phyloP scores from a whole-genome alignment of 129 eudicot genomes.

The Ambrosia artemisiifolia region DNA sequence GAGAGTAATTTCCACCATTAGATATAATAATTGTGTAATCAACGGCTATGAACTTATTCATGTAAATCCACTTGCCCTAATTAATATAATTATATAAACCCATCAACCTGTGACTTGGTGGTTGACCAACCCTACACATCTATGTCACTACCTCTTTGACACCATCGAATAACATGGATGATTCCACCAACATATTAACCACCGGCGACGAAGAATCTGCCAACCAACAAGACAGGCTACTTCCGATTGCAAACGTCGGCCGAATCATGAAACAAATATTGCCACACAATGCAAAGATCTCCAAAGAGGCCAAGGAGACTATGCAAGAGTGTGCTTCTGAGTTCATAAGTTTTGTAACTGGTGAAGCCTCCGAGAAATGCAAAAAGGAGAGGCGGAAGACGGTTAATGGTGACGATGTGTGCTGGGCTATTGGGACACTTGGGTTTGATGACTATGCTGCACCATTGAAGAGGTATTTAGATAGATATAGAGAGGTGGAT shows the following conservation, averaged over 20 bases:
- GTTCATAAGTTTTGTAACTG: conserved; percentile 63
- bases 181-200: conserved; percentile 27
- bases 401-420: conserved; percentile 56
- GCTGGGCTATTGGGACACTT: conserved; percentile 51
- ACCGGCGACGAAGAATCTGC: conserved; percentile 24
- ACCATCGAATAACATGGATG: conserved; percentile 37
- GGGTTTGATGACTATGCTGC: conserved; percentile 55
- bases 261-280: conserved; percentile 56
- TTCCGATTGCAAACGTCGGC: conserved; percentile 66
- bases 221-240: conserved; percentile 45
- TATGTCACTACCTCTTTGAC: conserved; percentile 25
- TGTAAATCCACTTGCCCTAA: conserved; percentile 32
- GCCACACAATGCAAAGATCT: conserved; percentile 55
- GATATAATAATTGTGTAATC: neutral
- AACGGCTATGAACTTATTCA: conserved; percentile 15
- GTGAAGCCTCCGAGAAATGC: conserved; percentile 63
- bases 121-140: conserved; percentile 30
- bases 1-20: conserved; percentile 2
- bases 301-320: conserved; percentile 58
- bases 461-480: conserved; percentile 51
- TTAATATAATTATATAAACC: neutral
- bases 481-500: conserved; percentile 49
- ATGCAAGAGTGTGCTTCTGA: conserved; percentile 68
- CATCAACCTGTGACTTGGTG: conserved; percentile 3
- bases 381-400: conserved; percentile 52